A percentile compares a stretch with the other conserved stretches of the same genome.
phyloP scores from a whole-genome alignment of 2,329 filamentous ascomycete genomes.

The Penicillium digitatum region DNA sequence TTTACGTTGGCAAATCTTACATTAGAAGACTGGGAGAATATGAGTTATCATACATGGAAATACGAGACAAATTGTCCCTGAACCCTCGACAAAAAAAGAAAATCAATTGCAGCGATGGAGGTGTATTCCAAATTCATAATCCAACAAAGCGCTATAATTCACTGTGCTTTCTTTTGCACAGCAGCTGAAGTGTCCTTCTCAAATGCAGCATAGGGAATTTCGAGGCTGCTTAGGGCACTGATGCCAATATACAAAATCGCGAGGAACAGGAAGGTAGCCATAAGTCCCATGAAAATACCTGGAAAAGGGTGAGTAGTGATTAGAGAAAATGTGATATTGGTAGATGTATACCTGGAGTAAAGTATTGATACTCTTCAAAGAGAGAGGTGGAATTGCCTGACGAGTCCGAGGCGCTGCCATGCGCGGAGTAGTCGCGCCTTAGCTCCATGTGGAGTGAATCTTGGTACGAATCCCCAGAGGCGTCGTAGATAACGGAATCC shows the following conservation, averaged over 20 bases:
- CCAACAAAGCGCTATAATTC: slow-evolving; percentile 11
- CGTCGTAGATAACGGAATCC: slow-evolving; percentile 55
- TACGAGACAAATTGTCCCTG: slow-evolving; percentile 9
- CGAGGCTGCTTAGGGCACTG: slow-evolving; percentile 69
- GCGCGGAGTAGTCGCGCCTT: slow-evolving; percentile 58
- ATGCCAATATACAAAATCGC: slow-evolving; percentile 76
- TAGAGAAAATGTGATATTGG: background rate
- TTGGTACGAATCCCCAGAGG: slow-evolving; percentile 52
- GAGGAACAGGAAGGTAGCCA: slow-evolving; percentile 67
- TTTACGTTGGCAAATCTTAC: slow-evolving; percentile 2
- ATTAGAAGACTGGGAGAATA: slow-evolving; percentile 3
- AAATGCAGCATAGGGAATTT: slow-evolving; percentile 91
- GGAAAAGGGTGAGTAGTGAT: slow-evolving; percentile 9
- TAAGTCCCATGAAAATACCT: slow-evolving; percentile 86
- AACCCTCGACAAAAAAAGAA: slow-evolving; percentile 1
- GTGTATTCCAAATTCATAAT: slow-evolving; percentile 1
- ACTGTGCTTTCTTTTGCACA: slow-evolving; percentile 76
- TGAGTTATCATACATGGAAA: slow-evolving; percentile 24
- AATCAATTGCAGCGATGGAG: slow-evolving; percentile 9
- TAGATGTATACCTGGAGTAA: slow-evolving; percentile 68
- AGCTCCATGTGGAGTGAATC: slow-evolving; percentile 66
- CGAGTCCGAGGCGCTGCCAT: slow-evolving; percentile 25
- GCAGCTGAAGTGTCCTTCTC: slow-evolving; percentile 93
- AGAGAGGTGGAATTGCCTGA: slow-evolving; percentile 42
- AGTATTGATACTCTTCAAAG: slow-evolving; percentile 93